phyloP scores from a whole-genome alignment of 768 basidiomycete genomes.

The Steccherinum ochraceum region DNA sequence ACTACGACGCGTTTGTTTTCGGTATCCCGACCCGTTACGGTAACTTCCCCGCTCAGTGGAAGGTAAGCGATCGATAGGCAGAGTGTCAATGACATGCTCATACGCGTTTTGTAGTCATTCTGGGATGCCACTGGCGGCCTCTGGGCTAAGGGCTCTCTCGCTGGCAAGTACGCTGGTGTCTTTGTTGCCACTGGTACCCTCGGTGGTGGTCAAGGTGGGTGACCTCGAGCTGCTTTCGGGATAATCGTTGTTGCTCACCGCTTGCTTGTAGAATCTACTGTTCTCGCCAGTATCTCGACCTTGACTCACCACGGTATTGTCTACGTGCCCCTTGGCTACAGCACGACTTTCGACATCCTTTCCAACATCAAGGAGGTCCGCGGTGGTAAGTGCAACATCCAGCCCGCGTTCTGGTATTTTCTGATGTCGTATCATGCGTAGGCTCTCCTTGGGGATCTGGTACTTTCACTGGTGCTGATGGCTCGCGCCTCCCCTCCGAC shows the following conservation, averaged over 20 bases:
- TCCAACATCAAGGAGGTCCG: slow-evolving; percentile 37
- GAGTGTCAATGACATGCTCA: not conserved
- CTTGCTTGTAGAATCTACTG: slow-evolving; percentile 25
- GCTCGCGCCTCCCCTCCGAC: slow-evolving; percentile 39
- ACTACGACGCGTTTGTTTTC: slow-evolving; percentile 69
- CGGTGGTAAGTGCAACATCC: slow-evolving; percentile 49
- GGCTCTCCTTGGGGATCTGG: slow-evolving; percentile 81
- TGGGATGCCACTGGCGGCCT: slow-evolving; percentile 71
- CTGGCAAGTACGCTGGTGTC: slow-evolving; percentile 69
- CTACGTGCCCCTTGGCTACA: slow-evolving; percentile 50
- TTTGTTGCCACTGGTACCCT: slow-evolving; percentile 71
- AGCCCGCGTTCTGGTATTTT: slow-evolving; percentile 77
- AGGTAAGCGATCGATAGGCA: slow-evolving; percentile 45
- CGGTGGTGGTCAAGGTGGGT: slow-evolving; percentile 80
- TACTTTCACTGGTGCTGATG: slow-evolving; percentile 49
- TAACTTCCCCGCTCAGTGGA: slow-evolving; percentile 74
- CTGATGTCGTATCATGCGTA: too few species aligned
- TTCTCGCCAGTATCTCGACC: slow-evolving; percentile 33
- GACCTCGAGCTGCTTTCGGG: slow-evolving; percentile 59
- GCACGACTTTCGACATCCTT: slow-evolving; percentile 32
- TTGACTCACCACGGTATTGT: slow-evolving; percentile 50
- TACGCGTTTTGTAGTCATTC: slow-evolving; percentile 41
- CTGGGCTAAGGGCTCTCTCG: slow-evolving; percentile 53
- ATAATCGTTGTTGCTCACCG: slow-evolving; percentile 55
- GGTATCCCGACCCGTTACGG: slow-evolving; percentile 82